phyloP scores from a whole-genome alignment of 345 rosid species.

The Gossypium sturtianum region DNA sequence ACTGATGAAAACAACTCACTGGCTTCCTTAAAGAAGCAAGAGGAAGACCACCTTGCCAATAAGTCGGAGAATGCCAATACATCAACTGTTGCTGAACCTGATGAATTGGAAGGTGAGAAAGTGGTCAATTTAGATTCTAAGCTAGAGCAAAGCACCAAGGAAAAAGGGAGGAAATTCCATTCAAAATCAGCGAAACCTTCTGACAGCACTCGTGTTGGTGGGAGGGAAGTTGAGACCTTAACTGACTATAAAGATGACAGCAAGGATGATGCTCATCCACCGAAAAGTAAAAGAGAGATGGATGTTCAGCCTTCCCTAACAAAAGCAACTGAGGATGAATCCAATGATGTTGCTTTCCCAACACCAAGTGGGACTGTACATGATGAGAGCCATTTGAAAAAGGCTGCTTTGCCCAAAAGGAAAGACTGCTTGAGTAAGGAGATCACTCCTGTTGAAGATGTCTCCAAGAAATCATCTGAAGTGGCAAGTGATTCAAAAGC shows the following conservation, averaged over 20 bases:
- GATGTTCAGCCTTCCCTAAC: constrained; percentile 35
- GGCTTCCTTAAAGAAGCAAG: constrained; percentile 39
- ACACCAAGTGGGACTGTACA: constrained; percentile 32
- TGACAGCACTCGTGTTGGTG: constrained; percentile 33
- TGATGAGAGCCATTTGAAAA: constrained; percentile 41
- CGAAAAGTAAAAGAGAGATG: constrained; percentile 39
- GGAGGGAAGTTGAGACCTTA: constrained; percentile 31
- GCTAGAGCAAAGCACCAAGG: constrained; percentile 30
- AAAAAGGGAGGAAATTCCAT: constrained; percentile 32
- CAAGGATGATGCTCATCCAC: constrained; percentile 32
- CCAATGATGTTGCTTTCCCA: constrained; percentile 30
- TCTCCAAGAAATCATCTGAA: constrained; percentile 42
- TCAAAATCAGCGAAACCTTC: constrained; percentile 38
- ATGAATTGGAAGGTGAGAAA: constrained; percentile 30
- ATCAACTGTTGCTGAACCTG: constrained; percentile 37
- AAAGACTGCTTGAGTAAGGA: constrained; percentile 43
- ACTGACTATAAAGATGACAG: constrained; percentile 25
- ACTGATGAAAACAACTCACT: constrained; percentile 37
- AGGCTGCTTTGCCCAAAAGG: constrained; percentile 43
- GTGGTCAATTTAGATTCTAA: constrained; percentile 24
- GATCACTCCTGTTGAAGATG: constrained; percentile 28
- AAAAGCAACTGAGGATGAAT: constrained; percentile 35
- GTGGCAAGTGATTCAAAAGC: constrained; percentile 47
- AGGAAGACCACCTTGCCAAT: constrained; percentile 14
- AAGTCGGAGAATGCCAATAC: constrained; percentile 29